These are phyloP conservation scores for Cadophora luteo-olivacea DNA, from an alignment of 2,329 filamentous ascomycete genomes.

Conservation along the genomic window DNA sequence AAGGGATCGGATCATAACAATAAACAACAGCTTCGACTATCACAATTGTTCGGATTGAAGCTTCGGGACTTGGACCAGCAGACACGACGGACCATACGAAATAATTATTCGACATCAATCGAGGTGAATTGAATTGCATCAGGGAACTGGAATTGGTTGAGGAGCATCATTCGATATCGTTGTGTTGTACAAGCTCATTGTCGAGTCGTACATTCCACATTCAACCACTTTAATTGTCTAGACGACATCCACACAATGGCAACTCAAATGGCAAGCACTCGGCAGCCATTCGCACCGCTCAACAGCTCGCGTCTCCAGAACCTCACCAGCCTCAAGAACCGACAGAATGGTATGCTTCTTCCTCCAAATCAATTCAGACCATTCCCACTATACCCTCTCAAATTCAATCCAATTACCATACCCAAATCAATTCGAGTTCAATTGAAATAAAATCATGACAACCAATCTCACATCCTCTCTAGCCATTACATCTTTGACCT, in stretches of 20 bases:
- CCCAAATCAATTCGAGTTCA: conserved; percentile 32
- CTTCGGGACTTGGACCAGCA: neutral
- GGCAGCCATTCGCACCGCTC: conserved; percentile 79
- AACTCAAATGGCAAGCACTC: conserved; percentile 40
- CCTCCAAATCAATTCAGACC: neutral
- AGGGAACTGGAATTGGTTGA: neutral
- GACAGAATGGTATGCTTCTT: conserved; percentile 67
- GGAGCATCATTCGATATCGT: neutral
- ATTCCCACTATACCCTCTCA: conserved; percentile 13
- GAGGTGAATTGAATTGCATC: conserved; percentile 2
- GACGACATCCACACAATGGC: conserved; percentile 34
- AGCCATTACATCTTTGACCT: conserved; percentile 34
- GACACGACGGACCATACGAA: neutral
- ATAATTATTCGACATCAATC: conserved; percentile 2
- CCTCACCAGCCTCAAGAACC: conserved; percentile 78
- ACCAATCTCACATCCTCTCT: conserved; percentile 37
- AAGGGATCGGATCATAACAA: conserved; percentile 16
- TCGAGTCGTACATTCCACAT: conserved; percentile 2
- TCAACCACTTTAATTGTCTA: neutral
- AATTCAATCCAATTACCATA: neutral
- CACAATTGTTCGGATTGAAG: conserved; percentile 12
- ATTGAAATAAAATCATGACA: conserved; percentile 27
- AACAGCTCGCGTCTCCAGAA: conserved; percentile 73
- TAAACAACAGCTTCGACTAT: conserved; percentile 9
- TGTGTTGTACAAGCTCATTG: conserved; percentile 6